A percentile compares a stretch with the other conserved stretches of the same genome.
Conservation (phyloP, 108 stramenopile genomes). For the Seminavis robusta region DNA sequence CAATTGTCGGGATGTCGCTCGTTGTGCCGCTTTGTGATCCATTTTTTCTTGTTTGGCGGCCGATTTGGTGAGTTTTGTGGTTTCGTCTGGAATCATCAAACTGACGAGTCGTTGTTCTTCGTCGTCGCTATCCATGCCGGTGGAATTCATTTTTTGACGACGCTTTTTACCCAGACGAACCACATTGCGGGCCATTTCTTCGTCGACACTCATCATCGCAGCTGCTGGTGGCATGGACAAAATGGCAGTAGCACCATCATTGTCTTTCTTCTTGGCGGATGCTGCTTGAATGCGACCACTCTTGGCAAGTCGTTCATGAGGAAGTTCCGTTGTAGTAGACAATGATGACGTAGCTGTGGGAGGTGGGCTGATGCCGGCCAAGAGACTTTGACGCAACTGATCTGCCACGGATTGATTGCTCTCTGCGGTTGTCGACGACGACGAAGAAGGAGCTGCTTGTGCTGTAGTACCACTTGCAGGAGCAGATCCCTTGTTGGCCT, state of each 20-base stretch:
- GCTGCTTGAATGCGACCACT: no score
- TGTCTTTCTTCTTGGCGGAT: constrained; percentile 28
- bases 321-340: background rate
- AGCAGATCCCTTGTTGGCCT: constrained; percentile 6
- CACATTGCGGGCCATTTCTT: constrained; percentile 57
- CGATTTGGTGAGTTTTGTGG: no score
- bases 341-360: background rate
- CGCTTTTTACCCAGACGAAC: constrained; percentile 39
- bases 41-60: constrained; percentile 16
- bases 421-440: background rate
- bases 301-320: no score
- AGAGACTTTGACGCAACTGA: constrained; percentile 31
- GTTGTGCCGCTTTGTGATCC: constrained; percentile 10
- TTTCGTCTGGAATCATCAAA: constrained; percentile 14
- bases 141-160: background rate
- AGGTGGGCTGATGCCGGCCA: constrained; percentile 15
- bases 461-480: background rate
- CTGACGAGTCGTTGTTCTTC: constrained; percentile 26
- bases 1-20: constrained; percentile 31
- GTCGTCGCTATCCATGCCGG: constrained; percentile 12
- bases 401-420: constrained; percentile 53
- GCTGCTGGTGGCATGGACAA: constrained; percentile 14
- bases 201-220: constrained; percentile 46
- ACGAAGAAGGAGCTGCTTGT: constrained; percentile 1
- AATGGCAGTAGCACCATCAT: constrained; percentile 53